These are phyloP conservation scores for Mortierella sp. DNA, from an alignment of 371 early-diverging fungal species.

Conservation along the genomic window DNA sequence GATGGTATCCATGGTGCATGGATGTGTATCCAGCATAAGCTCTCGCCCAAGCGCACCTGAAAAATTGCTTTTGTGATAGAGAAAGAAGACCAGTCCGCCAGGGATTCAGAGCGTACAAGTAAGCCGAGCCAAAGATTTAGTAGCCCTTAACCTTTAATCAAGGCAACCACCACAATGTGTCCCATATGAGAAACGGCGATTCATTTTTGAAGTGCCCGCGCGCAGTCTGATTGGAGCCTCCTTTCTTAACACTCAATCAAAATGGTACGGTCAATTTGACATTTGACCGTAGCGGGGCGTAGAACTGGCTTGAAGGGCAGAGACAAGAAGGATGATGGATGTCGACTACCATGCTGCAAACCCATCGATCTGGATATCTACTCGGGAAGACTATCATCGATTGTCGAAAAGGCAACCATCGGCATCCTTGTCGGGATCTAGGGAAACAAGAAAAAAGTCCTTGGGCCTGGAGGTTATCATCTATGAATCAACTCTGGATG, in stretches of 20 bases:
- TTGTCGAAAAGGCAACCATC: background rate
- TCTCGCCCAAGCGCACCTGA: slow-evolving; percentile 34
- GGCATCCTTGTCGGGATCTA: background rate
- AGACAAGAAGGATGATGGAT: background rate
- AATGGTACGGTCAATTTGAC: slow-evolving; percentile 9
- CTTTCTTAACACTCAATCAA: slow-evolving; percentile 19
- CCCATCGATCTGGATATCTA: slow-evolving; percentile 8
- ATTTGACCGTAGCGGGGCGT: background rate
- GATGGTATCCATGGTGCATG: slow-evolving; percentile 4
- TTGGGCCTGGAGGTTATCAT: background rate
- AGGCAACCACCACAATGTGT: background rate
- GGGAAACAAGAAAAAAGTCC: background rate
- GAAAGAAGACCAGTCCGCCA: slow-evolving; percentile 21
- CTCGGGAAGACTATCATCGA: background rate
- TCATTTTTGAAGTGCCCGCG: slow-evolving; percentile 1
- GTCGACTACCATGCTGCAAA: background rate
- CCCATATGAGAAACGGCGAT: background rate
- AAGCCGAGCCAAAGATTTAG: background rate
- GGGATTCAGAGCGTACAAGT: background rate
- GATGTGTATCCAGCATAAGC: background rate
- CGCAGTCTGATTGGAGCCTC: slow-evolving; percentile 12
- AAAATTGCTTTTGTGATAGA: slow-evolving; percentile 49
- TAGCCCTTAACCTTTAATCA: background rate
- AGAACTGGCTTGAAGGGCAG: background rate
- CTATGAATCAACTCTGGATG: background rate